Conservation (phyloP, 2,329 filamentous ascomycete species). For the Didymella glomerata region DNA sequence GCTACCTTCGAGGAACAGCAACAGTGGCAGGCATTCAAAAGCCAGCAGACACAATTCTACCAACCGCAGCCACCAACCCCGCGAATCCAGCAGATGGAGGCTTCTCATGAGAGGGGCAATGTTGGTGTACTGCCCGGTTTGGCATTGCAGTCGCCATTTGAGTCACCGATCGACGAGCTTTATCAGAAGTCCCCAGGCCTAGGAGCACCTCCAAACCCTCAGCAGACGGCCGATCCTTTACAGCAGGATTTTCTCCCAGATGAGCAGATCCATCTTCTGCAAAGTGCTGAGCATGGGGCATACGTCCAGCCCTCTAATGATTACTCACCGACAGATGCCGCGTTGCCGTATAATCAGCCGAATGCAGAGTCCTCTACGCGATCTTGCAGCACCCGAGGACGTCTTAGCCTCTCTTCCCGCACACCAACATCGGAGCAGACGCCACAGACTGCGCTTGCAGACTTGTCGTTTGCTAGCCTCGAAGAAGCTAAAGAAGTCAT, state of each 20-base stretch:
- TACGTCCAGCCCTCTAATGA: neutral
- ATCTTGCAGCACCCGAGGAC: neutral
- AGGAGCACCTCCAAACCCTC: too few species aligned
- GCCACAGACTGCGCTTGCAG: neutral
- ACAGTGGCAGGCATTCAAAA: neutral
- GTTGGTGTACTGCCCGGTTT: neutral
- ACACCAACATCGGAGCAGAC: neutral
- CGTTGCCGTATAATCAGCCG: neutral
- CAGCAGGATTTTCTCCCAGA: neutral
- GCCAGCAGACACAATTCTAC: neutral
- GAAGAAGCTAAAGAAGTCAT: slow-evolving; percentile 10
- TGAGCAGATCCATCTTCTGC: neutral
- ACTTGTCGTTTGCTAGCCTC: slow-evolving; percentile 5
- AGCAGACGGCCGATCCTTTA: neutral
- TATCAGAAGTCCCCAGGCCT: neutral
- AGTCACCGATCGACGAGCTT: neutral
- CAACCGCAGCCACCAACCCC: neutral
- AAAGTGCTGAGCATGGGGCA: neutral
- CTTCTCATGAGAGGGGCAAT: neutral
- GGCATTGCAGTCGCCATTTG: neutral
- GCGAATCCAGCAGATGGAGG: neutral
- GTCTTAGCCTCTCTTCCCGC: neutral
- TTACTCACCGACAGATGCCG: neutral
- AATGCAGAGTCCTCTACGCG: neutral
- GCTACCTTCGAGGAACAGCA: neutral